phyloP scores from a whole-genome alignment of 225 moss, liverwort and hornwort species.

The Antitrichia curtipendula region DNA sequence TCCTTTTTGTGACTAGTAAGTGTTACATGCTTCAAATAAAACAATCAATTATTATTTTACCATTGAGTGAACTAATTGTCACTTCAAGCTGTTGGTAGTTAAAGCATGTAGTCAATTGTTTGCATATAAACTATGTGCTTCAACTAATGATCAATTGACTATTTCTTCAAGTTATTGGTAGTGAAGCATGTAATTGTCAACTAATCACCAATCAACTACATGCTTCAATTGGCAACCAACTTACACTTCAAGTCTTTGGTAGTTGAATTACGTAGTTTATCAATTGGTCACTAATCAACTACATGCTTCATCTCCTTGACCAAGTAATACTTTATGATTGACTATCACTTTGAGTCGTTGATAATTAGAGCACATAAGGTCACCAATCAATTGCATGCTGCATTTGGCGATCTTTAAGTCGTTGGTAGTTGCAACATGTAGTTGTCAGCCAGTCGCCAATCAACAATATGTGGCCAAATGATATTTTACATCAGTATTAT shows the following conservation, averaged over 20 bases:
- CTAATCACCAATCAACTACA: not conserved
- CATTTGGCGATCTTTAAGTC: too few relatives aligned
- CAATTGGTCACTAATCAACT: too few relatives aligned
- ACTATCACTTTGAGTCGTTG: too few relatives aligned
- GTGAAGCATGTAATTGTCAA: not conserved
- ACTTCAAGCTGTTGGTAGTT: not conserved
- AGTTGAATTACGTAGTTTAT: too few relatives aligned
- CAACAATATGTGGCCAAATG: not conserved
- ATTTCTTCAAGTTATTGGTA: not conserved
- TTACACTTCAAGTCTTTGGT: too few relatives aligned
- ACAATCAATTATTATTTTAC: not conserved
- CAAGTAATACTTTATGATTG: too few relatives aligned
- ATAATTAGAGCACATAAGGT: too few relatives aligned
- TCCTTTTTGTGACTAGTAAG: not conserved
- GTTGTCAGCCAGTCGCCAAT: too few relatives aligned
- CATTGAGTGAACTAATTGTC: not conserved
- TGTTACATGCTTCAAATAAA: not conserved
- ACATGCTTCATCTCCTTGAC: too few relatives aligned
- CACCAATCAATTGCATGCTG: too few relatives aligned
- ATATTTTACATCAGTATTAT: accelerated
- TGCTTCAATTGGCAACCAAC: not conserved
- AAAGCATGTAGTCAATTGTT: not conserved
- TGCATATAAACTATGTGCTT: not conserved
- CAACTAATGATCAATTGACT: not conserved
- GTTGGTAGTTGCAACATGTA: too few relatives aligned